phyloP scores from a whole-genome alignment of 352 stramenopile species.

The Phytophthora tentaculata region DNA sequence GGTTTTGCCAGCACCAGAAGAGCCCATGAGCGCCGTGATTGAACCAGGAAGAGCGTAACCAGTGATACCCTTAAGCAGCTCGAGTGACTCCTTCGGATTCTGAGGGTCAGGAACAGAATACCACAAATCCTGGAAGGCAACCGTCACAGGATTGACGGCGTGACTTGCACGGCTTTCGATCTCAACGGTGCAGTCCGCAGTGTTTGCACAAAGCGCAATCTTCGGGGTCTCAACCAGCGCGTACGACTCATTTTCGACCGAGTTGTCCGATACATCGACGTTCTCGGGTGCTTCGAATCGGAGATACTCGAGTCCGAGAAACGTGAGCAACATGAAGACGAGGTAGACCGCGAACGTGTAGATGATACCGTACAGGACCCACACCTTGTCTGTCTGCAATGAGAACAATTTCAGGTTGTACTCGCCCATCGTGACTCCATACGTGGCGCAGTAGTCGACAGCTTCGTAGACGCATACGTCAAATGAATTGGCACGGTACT shows the following conservation, averaged over 20 bases:
- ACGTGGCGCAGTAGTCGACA: conserved; percentile 37
- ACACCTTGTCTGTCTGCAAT: conserved; percentile 41
- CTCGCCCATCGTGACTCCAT: conserved; percentile 39
- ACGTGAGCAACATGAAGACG: conserved; percentile 31
- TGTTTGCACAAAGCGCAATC: conserved; percentile 4
- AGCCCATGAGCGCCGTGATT: conserved; percentile 42
- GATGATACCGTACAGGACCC: conserved; percentile 28
- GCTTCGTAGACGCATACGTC: conserved; percentile 39
- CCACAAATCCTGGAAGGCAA: conserved; percentile 47
- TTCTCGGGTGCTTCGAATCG: conserved; percentile 24
- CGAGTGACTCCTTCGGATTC: conserved; percentile 48
- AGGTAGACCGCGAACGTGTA: conserved; percentile 23
- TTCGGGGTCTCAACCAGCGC: conserved; percentile 25
- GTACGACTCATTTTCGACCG: conserved; percentile 15
- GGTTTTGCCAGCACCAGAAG: conserved; percentile 64
- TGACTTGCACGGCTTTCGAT: conserved; percentile 11
- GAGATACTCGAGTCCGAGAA: conserved; percentile 20
- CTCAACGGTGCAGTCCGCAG: conserved; percentile 13
- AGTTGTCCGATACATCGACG: conserved; percentile 23
- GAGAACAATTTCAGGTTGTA: conserved; percentile 37
- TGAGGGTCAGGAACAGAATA: conserved; percentile 54
- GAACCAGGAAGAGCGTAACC: conserved; percentile 31
- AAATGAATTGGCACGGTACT: conserved; percentile 36
- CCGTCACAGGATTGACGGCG: conserved; percentile 36
- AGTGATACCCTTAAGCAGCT: conserved; percentile 30